These are phyloP conservation scores for Babjeviella inositovora DNA, from an alignment of 805 yeast species.

Conservation along the genomic window DNA sequence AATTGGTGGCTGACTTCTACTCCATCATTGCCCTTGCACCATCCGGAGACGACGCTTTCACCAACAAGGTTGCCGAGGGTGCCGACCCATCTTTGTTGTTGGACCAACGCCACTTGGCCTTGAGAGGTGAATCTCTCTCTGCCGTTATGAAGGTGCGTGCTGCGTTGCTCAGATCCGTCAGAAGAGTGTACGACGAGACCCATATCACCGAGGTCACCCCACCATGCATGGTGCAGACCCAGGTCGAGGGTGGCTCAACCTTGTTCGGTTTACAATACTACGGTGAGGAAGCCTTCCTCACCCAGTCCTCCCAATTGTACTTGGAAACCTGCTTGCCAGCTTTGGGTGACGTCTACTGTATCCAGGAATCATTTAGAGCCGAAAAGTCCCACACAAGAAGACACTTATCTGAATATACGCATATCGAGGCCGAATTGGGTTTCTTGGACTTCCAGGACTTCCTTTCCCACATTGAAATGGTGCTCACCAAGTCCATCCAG, in stretches of 20 bases:
- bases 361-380: slow-evolving; percentile 98
- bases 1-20: slow-evolving; percentile 80
- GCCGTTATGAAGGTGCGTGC: slow-evolving; percentile 95
- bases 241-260: slow-evolving; percentile 98
- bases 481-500: slow-evolving; percentile 53
- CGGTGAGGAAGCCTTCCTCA: slow-evolving; percentile 91
- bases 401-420: slow-evolving; percentile 94
- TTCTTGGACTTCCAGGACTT: slow-evolving; percentile 81
- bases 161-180: slow-evolving; percentile 49
- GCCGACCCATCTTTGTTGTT: slow-evolving; percentile 86
- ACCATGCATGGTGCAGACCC: slow-evolving; percentile 99
- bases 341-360: slow-evolving; percentile 91
- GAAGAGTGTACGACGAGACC: slow-evolving; percentile 67
- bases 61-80: slow-evolving; percentile 86
- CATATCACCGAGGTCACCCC: slow-evolving; percentile 85
- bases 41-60: slow-evolving; percentile 85
- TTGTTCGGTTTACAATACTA: slow-evolving; percentile 86
- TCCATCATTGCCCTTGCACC: slow-evolving; percentile 89
- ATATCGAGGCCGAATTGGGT: slow-evolving; percentile 87
- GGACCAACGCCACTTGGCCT: slow-evolving; percentile 90
- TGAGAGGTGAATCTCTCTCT: slow-evolving; percentile 90
- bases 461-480: slow-evolving; percentile 68
- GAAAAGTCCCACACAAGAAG: slow-evolving; percentile 98
- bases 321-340: slow-evolving; percentile 94
- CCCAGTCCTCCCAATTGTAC: slow-evolving; percentile 94